phyloP scores from a whole-genome alignment of 176 grass and related monocot species.

The Tillandsia fasciculata region DNA sequence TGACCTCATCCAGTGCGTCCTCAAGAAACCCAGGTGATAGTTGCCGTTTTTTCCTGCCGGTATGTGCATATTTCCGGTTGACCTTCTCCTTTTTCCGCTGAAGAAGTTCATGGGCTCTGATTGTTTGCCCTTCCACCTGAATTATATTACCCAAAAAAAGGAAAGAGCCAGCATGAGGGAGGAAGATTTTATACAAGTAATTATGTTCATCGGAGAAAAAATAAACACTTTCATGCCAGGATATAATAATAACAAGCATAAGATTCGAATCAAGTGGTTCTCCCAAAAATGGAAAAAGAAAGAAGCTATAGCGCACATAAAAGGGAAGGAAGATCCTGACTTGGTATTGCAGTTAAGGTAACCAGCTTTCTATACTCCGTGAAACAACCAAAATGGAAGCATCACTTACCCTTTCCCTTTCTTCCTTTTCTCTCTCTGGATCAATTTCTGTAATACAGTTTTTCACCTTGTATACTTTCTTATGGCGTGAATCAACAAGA shows the following conservation, averaged over 20 bases:
- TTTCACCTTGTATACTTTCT: constrained; percentile 88
- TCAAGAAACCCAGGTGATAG: constrained; percentile 82
- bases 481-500: constrained; percentile 93
- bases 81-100: constrained; percentile 71
- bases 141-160: constrained; percentile 2
- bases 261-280: neutral
- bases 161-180: neutral
- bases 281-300: neutral
- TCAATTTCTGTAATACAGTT: constrained; percentile 87
- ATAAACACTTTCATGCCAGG: too few relatives aligned
- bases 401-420: constrained; percentile 65
- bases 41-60: constrained; percentile 42
- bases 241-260: too few relatives aligned
- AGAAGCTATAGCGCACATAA: neutral
- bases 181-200: neutral
- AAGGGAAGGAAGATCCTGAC: neutral
- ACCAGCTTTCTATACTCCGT: neutral
- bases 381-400: neutral
- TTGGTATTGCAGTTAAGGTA: too few relatives aligned
- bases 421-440: constrained; percentile 80
- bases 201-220: too few relatives aligned
- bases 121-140: constrained; percentile 57
- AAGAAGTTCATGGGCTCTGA: constrained; percentile 65
- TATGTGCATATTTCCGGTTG: constrained; percentile 64
- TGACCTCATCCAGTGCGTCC: constrained; percentile 80